Percentiles rank a stretch among this genome's conserved stretches.
Evolutionary conservation across 2,329 filamentous ascomycete genomes (phyloP).

Genomic region (Cladosporium sp.): DNA sequence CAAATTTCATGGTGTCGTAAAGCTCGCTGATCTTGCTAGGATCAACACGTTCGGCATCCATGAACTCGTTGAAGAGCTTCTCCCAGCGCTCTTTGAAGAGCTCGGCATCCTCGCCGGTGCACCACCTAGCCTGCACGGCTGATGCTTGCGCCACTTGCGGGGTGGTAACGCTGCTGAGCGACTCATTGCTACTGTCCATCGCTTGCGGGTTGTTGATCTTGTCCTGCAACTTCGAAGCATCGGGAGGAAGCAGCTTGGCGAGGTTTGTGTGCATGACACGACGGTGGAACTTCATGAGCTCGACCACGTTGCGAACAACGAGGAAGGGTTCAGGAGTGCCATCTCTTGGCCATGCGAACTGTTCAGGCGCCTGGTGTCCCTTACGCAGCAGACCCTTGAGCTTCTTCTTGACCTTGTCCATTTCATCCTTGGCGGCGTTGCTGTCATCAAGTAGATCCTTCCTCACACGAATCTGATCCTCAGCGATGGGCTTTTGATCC

Average conservation of each 20-base stretch:
- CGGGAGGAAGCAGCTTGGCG: conserved; percentile 60
- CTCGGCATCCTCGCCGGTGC: conserved; percentile 88
- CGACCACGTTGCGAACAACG: conserved; percentile 84
- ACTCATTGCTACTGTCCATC: conserved; percentile 28
- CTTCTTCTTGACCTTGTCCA: conserved; percentile 99
- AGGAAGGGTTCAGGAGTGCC: conserved; percentile 92
- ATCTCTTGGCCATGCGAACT: conserved; percentile 93
- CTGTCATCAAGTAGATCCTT: conserved; percentile 96
- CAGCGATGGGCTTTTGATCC: conserved; percentile 74
- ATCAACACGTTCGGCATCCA: conserved; percentile 94
- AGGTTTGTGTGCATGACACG: conserved; percentile 95
- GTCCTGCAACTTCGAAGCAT: conserved; percentile 54
- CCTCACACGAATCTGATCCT: conserved; percentile 81
- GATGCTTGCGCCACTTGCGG: conserved; percentile 15
- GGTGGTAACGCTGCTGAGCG: conserved; percentile 1
- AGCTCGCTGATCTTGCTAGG: conserved; percentile 98
- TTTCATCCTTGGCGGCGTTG: conserved; percentile 96
- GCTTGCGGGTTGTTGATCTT: conserved; percentile 49
- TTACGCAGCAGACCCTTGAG: conserved; percentile 86
- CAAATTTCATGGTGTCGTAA: conserved; percentile 99
- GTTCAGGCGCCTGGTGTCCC: conserved; percentile 85
- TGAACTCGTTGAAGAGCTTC: conserved; percentile 94
- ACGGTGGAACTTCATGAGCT: conserved; percentile 96
- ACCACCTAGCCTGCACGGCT: conserved; percentile 82
- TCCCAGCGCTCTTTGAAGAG: conserved; percentile 97